Conservation (phyloP, 495 filamentous ascomycete genomes). For the Annulohypoxylon nitens region DNA sequence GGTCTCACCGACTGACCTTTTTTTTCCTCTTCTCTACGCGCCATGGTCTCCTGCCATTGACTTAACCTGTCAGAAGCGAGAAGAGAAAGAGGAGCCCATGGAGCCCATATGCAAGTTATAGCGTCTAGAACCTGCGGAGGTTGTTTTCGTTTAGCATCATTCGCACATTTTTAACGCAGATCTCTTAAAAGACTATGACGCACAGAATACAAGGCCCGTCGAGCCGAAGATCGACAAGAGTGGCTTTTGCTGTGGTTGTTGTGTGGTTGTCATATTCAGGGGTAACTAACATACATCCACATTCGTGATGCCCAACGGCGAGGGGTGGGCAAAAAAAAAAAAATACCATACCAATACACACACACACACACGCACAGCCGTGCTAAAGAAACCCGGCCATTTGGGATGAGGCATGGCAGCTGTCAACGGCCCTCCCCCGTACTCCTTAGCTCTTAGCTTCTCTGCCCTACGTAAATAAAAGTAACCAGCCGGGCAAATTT, state of each 20-base stretch:
- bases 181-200: slow-evolving; percentile 25
- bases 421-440: slow-evolving; percentile 27
- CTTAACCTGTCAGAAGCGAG: slow-evolving; percentile 40
- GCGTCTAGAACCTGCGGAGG: slow-evolving; percentile 26
- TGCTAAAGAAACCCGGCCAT: slow-evolving; percentile 27
- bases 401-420: slow-evolving; percentile 18
- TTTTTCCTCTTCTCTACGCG: slow-evolving; percentile 31
- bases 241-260: slow-evolving; percentile 6
- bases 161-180: slow-evolving; percentile 26
- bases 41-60: slow-evolving; percentile 32
- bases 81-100: slow-evolving; percentile 20
- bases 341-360: too few species aligned
- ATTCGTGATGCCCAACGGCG: slow-evolving; percentile 34
- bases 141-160: slow-evolving; percentile 30
- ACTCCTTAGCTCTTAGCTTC: slow-evolving; percentile 15
- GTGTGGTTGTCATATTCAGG: slow-evolving; percentile 26
- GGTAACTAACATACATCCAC: slow-evolving; percentile 19
- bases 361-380: not conserved
- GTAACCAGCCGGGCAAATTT: slow-evolving; percentile 24
- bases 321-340: slow-evolving; percentile 3
- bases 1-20: slow-evolving; percentile 45
- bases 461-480: slow-evolving; percentile 11
- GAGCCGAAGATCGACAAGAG: slow-evolving; percentile 41
- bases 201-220: slow-evolving; percentile 42
- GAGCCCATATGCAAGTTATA: slow-evolving; percentile 15